A percentile compares a stretch with the other conserved stretches of the same genome.
Conservation (phyloP, 192 early-diverging fungal species). For the Oehlia diaphana region DNA sequence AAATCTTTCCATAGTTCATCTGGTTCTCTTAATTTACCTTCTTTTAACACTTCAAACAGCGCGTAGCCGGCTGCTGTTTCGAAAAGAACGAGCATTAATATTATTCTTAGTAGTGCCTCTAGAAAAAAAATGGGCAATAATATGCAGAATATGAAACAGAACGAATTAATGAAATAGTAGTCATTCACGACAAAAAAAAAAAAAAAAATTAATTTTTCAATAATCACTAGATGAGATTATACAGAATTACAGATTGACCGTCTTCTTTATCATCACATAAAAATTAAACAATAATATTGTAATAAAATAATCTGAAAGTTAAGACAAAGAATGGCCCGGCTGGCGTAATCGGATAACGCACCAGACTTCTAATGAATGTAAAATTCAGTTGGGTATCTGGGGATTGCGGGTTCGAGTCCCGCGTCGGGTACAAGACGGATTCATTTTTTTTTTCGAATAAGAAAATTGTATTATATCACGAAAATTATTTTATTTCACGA, state of each 20-base stretch:
- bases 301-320: background rate
- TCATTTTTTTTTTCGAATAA: too few species aligned
- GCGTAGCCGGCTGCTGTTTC: slow-evolving; percentile 98
- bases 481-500: too few species aligned
- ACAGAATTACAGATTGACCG: too few species aligned
- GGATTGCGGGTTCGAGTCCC: slow-evolving; percentile 35
- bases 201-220: background rate
- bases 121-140: background rate
- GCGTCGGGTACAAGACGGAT: slow-evolving; percentile 19
- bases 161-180: too few species aligned
- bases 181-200: background rate
- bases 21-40: slow-evolving; percentile 83
- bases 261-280: background rate
- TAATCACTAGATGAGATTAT: background rate
- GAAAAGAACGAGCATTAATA: slow-evolving; percentile 87
- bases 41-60: slow-evolving; percentile 78
- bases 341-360: slow-evolving; percentile 35
- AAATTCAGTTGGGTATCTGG: slow-evolving; percentile 17
- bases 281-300: background rate
- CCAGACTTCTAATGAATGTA: slow-evolving; percentile 27
- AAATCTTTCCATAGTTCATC: slow-evolving; percentile 89
- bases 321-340: slow-evolving; percentile 3
- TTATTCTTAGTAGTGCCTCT: background rate
- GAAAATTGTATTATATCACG: too few species aligned
- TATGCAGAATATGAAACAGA: too few species aligned